Conservation (phyloP, 2,329 filamentous ascomycete species). For the Phoma sp. region DNA sequence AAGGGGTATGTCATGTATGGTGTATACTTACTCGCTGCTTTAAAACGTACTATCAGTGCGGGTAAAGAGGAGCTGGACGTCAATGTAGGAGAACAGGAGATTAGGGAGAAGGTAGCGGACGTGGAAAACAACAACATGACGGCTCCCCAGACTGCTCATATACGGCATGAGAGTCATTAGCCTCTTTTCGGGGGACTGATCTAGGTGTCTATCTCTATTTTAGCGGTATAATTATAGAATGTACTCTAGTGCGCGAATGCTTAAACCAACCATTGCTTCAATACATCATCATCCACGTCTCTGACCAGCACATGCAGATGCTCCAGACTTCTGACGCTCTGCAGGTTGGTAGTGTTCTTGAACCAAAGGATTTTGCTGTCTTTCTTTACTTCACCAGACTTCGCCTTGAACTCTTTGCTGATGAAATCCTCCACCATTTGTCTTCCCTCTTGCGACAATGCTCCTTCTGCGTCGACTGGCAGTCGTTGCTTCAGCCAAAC, state of each 20-base stretch:
- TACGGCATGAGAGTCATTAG: slow-evolving; percentile 1
- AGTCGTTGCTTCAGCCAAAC: slow-evolving; percentile 60
- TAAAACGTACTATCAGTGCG: slow-evolving; percentile 15
- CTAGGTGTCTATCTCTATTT: neutral
- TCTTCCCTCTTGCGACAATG: slow-evolving; percentile 39
- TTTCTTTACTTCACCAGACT: slow-evolving; percentile 44
- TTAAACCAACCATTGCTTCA: slow-evolving; percentile 22
- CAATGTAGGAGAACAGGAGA: slow-evolving; percentile 13
- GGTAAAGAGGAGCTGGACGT: slow-evolving; percentile 28
- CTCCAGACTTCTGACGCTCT: slow-evolving; percentile 72
- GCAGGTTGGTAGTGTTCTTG: slow-evolving; percentile 68
- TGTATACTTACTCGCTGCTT: slow-evolving; percentile 26
- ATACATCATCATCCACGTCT: slow-evolving; percentile 68
- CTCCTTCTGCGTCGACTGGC: slow-evolving; percentile 41
- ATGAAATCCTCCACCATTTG: slow-evolving; percentile 39
- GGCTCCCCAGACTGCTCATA: slow-evolving; percentile 6
- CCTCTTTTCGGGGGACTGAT: neutral
- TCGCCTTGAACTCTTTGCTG: slow-evolving; percentile 57
- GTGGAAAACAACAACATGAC: slow-evolving; percentile 12
- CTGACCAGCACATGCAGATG: slow-evolving; percentile 75
- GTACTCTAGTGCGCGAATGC: neutral
- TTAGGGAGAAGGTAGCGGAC: slow-evolving; percentile 15
- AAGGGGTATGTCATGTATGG: slow-evolving; percentile 33
- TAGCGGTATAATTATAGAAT: neutral
- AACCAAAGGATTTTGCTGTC: slow-evolving; percentile 67